Conservation (phyloP, 768 basidiomycete genomes). For the Psilocybe tampanensis region DNA sequence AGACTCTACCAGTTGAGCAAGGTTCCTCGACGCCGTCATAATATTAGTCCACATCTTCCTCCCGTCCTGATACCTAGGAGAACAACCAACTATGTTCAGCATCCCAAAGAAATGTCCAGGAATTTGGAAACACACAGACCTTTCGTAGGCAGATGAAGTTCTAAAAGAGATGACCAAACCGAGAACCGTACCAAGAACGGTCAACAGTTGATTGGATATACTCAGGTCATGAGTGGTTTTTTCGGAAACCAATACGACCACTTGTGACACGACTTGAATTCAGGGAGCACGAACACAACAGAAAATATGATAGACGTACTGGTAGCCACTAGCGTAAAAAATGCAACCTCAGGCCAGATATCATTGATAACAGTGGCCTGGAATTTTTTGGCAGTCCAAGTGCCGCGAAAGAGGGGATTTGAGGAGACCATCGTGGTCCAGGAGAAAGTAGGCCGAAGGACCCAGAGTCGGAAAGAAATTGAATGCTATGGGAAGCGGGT, state of each 20-base stretch:
- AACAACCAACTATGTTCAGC: not conserved
- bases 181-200: slow-evolving; percentile 78
- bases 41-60: slow-evolving; percentile 74
- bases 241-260: slow-evolving; percentile 59
- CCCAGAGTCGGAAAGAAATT: not conserved
- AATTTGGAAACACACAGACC: slow-evolving; percentile 36
- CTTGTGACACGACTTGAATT: slow-evolving; percentile 30
- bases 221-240: slow-evolving; percentile 48
- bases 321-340: slow-evolving; percentile 62
- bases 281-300: not conserved
- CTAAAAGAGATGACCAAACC: slow-evolving; percentile 75
- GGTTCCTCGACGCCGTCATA: slow-evolving; percentile 54
- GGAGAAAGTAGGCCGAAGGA: not conserved
- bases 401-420: slow-evolving; percentile 49
- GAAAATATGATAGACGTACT: slow-evolving; percentile 41
- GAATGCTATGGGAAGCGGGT: not conserved
- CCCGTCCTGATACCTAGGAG: slow-evolving; percentile 64
- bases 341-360: slow-evolving; percentile 64
- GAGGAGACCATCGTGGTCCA: slow-evolving; percentile 39
- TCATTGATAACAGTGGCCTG: slow-evolving; percentile 64
- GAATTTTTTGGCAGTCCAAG: slow-evolving; percentile 52
- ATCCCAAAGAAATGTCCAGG: not conserved
- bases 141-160: slow-evolving; percentile 71
- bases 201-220: slow-evolving; percentile 56
- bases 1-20: slow-evolving; percentile 59